Percentiles rank a stretch among this genome's conserved stretches.
Evolutionary conservation across 2,329 filamentous ascomycete species (phyloP).

Genomic region (Cladosporium halotolerans): DNA sequence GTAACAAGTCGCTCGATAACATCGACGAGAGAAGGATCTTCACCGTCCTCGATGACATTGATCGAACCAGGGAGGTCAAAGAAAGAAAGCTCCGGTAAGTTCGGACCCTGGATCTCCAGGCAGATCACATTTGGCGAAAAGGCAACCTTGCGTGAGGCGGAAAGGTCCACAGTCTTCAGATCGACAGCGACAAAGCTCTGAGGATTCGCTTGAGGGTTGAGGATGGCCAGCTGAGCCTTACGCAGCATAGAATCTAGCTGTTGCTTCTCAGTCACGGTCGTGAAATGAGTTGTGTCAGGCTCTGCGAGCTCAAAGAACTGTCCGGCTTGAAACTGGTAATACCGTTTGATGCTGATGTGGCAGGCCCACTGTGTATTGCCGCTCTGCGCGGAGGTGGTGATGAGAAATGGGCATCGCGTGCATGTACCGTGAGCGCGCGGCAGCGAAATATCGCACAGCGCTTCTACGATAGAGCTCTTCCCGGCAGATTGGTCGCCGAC

Average conservation of each 20-base stretch:
- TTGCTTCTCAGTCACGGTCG: slow-evolving; percentile 53
- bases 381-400: slow-evolving; percentile 53
- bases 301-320: neutral
- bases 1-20: slow-evolving; percentile 66
- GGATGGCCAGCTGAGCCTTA: slow-evolving; percentile 69
- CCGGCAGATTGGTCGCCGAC: slow-evolving; percentile 81
- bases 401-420: slow-evolving; percentile 71
- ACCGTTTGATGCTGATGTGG: slow-evolving; percentile 57
- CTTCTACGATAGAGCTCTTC: slow-evolving; percentile 62
- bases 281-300: slow-evolving; percentile 50
- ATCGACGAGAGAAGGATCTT: slow-evolving; percentile 62
- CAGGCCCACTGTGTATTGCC: slow-evolving; percentile 55
- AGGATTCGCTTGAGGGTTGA: slow-evolving; percentile 58
- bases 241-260: slow-evolving; percentile 62
- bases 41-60: slow-evolving; percentile 54
- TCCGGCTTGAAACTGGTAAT: slow-evolving; percentile 41
- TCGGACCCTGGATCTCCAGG: slow-evolving; percentile 66
- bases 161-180: neutral
- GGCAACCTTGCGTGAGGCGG: slow-evolving; percentile 44
- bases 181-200: slow-evolving; percentile 31
- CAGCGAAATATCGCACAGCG: slow-evolving; percentile 57
- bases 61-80: slow-evolving; percentile 84
- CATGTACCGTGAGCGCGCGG: slow-evolving; percentile 67
- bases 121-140: slow-evolving; percentile 80
- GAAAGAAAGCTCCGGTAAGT: slow-evolving; percentile 68